A percentile compares a stretch with the other conserved stretches of the same genome.
phyloP scores from a whole-genome alignment of 495 filamentous ascomycete genomes.

The Monascus purpureus region DNA sequence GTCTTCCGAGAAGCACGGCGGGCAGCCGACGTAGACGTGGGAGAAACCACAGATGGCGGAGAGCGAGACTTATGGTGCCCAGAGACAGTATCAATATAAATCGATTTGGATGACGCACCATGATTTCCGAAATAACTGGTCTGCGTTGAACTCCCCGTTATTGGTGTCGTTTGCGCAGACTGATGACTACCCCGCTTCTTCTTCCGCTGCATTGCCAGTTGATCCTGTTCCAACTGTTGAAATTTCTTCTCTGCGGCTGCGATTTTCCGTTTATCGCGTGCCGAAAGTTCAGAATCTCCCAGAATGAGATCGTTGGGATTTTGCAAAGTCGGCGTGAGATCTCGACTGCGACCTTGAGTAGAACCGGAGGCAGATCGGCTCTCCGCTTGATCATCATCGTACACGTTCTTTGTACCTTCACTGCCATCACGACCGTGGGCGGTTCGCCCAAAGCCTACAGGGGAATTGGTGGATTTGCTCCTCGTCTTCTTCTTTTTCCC shows the following conservation, averaged over 20 bases:
- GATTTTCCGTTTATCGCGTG: slow-evolving; percentile 77
- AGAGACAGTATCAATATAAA: slow-evolving; percentile 8
- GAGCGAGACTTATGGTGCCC: slow-evolving; percentile 15
- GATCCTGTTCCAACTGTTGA: slow-evolving; percentile 42
- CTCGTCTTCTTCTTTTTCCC: slow-evolving; percentile 45
- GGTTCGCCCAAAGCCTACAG: slow-evolving; percentile 51
- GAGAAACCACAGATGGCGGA: slow-evolving; percentile 12
- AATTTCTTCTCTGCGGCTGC: slow-evolving; percentile 68
- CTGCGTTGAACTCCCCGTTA: slow-evolving; percentile 11
- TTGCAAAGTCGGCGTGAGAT: slow-evolving; percentile 51
- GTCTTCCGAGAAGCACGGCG: slow-evolving; percentile 15
- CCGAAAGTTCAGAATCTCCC: slow-evolving; percentile 55
- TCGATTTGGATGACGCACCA: slow-evolving; percentile 6
- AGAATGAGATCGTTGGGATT: slow-evolving; percentile 32
- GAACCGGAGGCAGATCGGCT: slow-evolving; percentile 62
- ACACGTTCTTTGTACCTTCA: slow-evolving; percentile 42
- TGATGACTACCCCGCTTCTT: slow-evolving; percentile 35
- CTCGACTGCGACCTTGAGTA: slow-evolving; percentile 59
- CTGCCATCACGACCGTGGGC: slow-evolving; percentile 71
- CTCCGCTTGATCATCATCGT: slow-evolving; percentile 38
- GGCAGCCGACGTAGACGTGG: slow-evolving; percentile 6
- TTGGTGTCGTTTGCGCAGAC: slow-evolving; percentile 19
- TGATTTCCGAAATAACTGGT: slow-evolving; percentile 7
- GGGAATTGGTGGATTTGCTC: slow-evolving; percentile 47
- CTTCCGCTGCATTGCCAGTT: slow-evolving; percentile 24